Evolutionary conservation across 169 alveolate genomes (phyloP).

Genomic region (Plasmodium gonderi): DNA sequence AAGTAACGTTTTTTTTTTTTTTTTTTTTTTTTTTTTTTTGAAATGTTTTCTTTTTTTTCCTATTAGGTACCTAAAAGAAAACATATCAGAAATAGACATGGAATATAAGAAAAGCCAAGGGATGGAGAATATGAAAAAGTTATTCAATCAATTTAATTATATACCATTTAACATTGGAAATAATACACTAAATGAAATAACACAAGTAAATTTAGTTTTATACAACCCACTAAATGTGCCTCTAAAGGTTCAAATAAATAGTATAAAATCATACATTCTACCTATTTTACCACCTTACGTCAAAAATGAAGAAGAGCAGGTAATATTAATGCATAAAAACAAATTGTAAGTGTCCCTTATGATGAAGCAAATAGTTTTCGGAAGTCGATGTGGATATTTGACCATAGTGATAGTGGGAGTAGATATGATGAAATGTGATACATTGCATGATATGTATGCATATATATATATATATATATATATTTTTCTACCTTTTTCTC

Average conservation of each 20-base stretch:
- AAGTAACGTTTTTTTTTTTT: background rate
- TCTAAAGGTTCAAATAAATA: slow-evolving; percentile 50
- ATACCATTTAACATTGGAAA: slow-evolving; percentile 71
- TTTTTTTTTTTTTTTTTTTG: background rate
- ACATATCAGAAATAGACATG: slow-evolving; percentile 29
- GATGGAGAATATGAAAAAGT: slow-evolving; percentile 48
- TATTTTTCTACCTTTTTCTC: background rate
- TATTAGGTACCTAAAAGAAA: slow-evolving; percentile 41
- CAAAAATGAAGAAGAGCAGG: slow-evolving; percentile 52
- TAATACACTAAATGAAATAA: slow-evolving; percentile 32
- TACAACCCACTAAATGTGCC: slow-evolving; percentile 60
- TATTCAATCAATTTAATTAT: slow-evolving; percentile 55
- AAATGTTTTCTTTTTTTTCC: background rate
- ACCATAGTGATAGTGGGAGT: too few relatives aligned
- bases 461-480: background rate
- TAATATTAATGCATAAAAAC: background rate
- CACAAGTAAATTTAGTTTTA: slow-evolving; percentile 45
- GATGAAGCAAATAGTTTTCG: too few relatives aligned
- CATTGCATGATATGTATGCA: background rate
- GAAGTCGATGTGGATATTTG: too few relatives aligned
- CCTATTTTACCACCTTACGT: slow-evolving; percentile 74
- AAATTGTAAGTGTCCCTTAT: too few relatives aligned
- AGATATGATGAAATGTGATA: background rate
- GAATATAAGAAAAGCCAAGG: slow-evolving; percentile 53
- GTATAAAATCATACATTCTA: slow-evolving; percentile 49